Conservation (phyloP, 225 moss, liverwort and hornwort genomes). For the Bryum argenteum region DNA sequence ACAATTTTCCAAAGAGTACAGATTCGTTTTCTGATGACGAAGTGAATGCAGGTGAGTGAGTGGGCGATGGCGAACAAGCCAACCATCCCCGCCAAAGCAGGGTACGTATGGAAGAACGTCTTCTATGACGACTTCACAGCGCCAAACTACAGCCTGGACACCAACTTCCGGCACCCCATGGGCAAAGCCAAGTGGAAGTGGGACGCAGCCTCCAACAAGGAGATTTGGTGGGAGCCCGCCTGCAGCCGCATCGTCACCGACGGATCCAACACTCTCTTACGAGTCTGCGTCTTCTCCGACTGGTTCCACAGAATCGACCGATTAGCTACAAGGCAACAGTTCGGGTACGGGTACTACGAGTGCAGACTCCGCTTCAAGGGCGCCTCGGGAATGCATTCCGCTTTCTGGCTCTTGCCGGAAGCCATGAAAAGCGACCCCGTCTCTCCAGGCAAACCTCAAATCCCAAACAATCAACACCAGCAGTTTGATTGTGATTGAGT, state of each 20-base stretch:
- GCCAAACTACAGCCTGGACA: neutral
- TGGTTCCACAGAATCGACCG: slow-evolving; percentile 87
- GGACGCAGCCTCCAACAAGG: slow-evolving; percentile 63
- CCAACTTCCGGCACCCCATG: slow-evolving; percentile 34
- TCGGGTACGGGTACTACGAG: slow-evolving; percentile 75
- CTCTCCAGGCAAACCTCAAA: slow-evolving; percentile 21
- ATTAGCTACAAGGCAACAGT: slow-evolving; percentile 58
- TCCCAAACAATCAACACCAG: too few species aligned
- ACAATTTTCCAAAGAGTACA: too few species aligned
- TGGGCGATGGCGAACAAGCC: slow-evolving; percentile 9
- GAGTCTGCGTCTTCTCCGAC: slow-evolving; percentile 67
- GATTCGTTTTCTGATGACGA: too few species aligned
- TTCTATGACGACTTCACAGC: slow-evolving; percentile 43
- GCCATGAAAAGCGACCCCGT: slow-evolving; percentile 47
- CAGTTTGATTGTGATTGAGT: too few species aligned
- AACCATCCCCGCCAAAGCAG: neutral
- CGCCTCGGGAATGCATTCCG: slow-evolving; percentile 80
- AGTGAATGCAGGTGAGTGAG: too few species aligned
- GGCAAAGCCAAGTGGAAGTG: slow-evolving; percentile 49
- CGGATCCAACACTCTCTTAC: slow-evolving; percentile 34
- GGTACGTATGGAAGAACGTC: slow-evolving; percentile 4
- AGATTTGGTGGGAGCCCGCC: slow-evolving; percentile 80
- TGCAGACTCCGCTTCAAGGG: slow-evolving; percentile 61
- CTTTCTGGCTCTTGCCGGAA: slow-evolving; percentile 79
- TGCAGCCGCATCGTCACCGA: slow-evolving; percentile 50